phyloP scores from a whole-genome alignment of 192 early-diverging fungal species.

The Coemansia sp. region DNA sequence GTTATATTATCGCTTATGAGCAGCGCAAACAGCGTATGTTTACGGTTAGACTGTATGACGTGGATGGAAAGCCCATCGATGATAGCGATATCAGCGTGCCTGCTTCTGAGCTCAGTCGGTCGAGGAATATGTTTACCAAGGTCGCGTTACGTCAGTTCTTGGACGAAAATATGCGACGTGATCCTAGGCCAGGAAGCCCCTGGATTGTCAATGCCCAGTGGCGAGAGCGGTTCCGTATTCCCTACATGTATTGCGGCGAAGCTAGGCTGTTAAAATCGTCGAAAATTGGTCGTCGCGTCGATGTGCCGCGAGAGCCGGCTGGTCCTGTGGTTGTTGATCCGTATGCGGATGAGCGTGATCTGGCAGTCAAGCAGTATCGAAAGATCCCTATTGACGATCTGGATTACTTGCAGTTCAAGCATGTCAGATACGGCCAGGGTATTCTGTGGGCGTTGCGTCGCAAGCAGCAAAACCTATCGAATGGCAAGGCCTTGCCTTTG shows the following conservation, averaged over 20 bases:
- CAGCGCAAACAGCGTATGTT: slow-evolving; percentile 31
- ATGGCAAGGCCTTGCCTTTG: slow-evolving; percentile 14
- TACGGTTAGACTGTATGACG: slow-evolving; percentile 42
- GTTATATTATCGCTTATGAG: slow-evolving; percentile 28
- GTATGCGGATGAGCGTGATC: slow-evolving; percentile 38
- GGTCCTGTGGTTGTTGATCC: slow-evolving; percentile 34
- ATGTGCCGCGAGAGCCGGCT: no score
- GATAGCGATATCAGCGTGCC: slow-evolving; percentile 49
- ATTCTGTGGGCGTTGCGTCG: slow-evolving; percentile 29
- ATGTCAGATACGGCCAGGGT: slow-evolving; percentile 33
- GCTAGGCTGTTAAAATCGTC: slow-evolving; percentile 24
- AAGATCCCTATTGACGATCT: slow-evolving; percentile 87
- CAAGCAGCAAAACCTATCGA: slow-evolving; percentile 16
- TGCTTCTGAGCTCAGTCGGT: slow-evolving; percentile 43
- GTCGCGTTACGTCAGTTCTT: slow-evolving; percentile 51
- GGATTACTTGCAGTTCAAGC: slow-evolving; percentile 61
- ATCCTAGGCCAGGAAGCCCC: slow-evolving; percentile 35
- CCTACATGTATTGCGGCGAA: slow-evolving; percentile 43
- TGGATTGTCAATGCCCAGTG: slow-evolving; percentile 44
- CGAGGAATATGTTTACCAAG: slow-evolving; percentile 54
- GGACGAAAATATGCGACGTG: slow-evolving; percentile 39
- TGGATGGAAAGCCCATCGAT: slow-evolving; percentile 39
- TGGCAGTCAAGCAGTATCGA: slow-evolving; percentile 42
- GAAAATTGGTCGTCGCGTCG: background rate
- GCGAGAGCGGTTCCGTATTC: slow-evolving; percentile 54